Base-by-base conservation (phyloP, 2,329 filamentous ascomycete species). In the Penicillium paneum region DNA sequence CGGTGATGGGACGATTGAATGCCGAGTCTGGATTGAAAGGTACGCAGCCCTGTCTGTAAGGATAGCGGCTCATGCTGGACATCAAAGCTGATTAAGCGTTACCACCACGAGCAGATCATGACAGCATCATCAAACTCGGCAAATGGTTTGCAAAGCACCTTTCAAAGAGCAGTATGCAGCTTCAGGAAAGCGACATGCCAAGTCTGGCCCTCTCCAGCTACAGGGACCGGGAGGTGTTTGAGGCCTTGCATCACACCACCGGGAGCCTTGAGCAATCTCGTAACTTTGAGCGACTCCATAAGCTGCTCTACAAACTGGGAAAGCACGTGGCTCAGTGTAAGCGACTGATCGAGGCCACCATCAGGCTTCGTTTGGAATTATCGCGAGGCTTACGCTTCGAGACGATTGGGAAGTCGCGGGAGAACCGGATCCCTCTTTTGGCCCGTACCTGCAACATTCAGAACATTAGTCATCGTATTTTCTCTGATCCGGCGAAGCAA, bases 251-350 rank as follows among this genome's bases (percentile, higher is more conserved):
- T 21, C 31, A 34, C 15, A 13, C 48, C 19, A 17, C 43, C 26
- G 44, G 24, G 19, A 24, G 26, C 10, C 38, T 46, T 17, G 13
- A 28, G 10, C 36, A 26, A 21, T 17, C 29, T 10, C 35, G 26
- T 1, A 39, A 17, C 6, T 49, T 40, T 8, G 44, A 42, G 36
- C 28, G 34, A 24, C 35, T 54, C 26, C 32, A 41, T 35, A 54
- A 48, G 44, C 5, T 54, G 36, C 51, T 54, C 26, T 29, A 39
- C 8, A 54, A 54, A 17, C 44, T 54, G 15, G 51, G 51, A 7
- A 54, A 54, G 29, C 51, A 54, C 19, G 51, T 42, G 26, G 28
- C 48, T 5, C 46, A 42, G 44, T 49, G 34, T 39, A 35, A 47
- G 19, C 43, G 51, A 36, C 29, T 49, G 12, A 24, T 54, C 4